Conservation (phyloP, 2,329 filamentous ascomycete genomes). For the Colletotrichum trifolii region DNA sequence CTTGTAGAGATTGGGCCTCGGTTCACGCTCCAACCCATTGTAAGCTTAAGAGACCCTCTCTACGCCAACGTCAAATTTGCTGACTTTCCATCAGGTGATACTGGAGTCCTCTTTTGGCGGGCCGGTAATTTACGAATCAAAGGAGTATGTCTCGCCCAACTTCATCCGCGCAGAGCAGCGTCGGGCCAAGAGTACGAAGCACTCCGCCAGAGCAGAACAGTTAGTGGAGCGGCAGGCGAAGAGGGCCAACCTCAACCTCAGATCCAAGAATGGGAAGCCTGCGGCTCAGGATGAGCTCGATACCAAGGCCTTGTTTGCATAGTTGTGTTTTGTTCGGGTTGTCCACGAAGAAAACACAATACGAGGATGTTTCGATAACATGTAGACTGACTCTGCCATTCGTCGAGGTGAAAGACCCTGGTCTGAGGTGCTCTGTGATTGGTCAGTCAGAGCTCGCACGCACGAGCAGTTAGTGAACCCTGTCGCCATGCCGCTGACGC, state of each 20-base stretch:
- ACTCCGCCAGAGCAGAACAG: constrained; percentile 81
- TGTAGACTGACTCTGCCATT: neutral
- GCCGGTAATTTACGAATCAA: constrained; percentile 98
- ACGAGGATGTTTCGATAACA: neutral
- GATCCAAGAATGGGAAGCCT: constrained; percentile 71
- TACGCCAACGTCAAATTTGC: constrained; percentile 41
- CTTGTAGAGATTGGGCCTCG: constrained; percentile 94
- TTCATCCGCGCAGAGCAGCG: constrained; percentile 87
- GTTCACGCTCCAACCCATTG: constrained; percentile 90
- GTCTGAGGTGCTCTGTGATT: neutral
- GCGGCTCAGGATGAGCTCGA: constrained; percentile 78
- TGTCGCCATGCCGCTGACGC: constrained; percentile 14
- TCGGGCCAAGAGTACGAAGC: constrained; percentile 78
- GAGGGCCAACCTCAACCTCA: constrained; percentile 80
- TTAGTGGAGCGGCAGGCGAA: constrained; percentile 78
- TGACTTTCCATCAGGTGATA: constrained; percentile 63
- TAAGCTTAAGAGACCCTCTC: neutral
- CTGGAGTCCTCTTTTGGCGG: constrained; percentile 95
- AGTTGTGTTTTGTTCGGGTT: constrained; percentile 39
- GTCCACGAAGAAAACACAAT: neutral
- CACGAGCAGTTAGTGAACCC: constrained; percentile 13
- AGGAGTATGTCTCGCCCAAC: constrained; percentile 96
- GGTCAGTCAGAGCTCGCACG: constrained; percentile 1
- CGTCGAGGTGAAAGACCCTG: no score
- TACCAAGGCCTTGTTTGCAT: constrained; percentile 80